phyloP scores from a whole-genome alignment of 371 early-diverging fungal genomes.

The Globomyces sp. region DNA sequence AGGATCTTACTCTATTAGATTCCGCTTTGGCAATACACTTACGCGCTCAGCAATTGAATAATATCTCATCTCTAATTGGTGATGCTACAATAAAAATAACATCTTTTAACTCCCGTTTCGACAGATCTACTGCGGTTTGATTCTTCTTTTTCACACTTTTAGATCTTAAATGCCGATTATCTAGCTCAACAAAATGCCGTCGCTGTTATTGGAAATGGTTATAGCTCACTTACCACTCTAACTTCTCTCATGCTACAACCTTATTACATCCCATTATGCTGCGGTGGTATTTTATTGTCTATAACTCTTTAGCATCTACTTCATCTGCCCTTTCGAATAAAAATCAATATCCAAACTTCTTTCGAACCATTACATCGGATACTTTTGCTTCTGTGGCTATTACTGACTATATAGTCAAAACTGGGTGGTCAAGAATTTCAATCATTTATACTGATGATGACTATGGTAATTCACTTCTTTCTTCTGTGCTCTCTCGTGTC shows the following conservation, averaged over 20 bases:
- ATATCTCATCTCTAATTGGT: too few relatives aligned
- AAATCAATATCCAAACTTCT: constrained; percentile 29
- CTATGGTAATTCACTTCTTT: constrained; percentile 2
- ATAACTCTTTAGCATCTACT: background rate
- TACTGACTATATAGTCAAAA: constrained; percentile 1
- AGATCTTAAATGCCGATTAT: too few relatives aligned
- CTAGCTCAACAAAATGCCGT: background rate
- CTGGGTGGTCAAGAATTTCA: constrained; percentile 11
- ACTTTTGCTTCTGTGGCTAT: background rate
- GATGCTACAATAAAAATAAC: too few relatives aligned
- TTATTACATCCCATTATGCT: constrained; percentile 19
- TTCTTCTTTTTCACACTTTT: too few relatives aligned
- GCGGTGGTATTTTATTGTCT: constrained; percentile 29
- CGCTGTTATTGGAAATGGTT: constrained; percentile 25
- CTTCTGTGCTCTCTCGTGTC: background rate
- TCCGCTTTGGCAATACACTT: too few relatives aligned
- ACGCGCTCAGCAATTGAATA: too few relatives aligned
- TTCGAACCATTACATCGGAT: constrained; percentile 23
- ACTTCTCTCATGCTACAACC: constrained; percentile 5
- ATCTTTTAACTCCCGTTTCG: too few relatives aligned
- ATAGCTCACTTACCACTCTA: constrained; percentile 16
- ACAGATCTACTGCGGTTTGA: too few relatives aligned
- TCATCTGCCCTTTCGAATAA: constrained; percentile 15
- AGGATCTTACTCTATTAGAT: too few relatives aligned
- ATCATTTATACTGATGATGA: constrained; percentile 11